Evolutionary conservation across 352 stramenopile genomes (phyloP), one percentile per base, ranked within the genome.

Genomic region (Globisporangium cylindrosporum): DNA sequence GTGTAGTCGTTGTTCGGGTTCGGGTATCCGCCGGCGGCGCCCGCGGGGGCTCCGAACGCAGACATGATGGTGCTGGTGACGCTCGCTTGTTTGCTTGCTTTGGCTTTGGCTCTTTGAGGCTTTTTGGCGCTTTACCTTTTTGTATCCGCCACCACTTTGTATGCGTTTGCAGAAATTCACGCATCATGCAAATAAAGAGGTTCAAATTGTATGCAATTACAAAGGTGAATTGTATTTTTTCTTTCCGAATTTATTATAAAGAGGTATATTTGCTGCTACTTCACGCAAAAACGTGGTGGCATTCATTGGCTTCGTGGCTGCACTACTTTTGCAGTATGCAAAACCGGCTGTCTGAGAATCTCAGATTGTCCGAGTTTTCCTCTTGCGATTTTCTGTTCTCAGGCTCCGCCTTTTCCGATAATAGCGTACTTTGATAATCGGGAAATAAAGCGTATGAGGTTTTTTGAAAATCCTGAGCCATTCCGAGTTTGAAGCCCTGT

Each of bases 1-100:
- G 80, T 86, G 72, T 92, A 94, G 73, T 94, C 87, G 67, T 78
- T 82, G 74, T 93, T 90, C 27, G 84, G 82, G 74, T 93, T 93
- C 27, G 82, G 51, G 69, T 91, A 91, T 46, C 73, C 79, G 53
- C 73, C 82, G 15, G 67, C 80, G 8, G 71, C 67, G 63, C 77
- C 74, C 49, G 76, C 78, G 20, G 82, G 66, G 51, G 81, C 77
- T 41, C 79, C 81, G 69, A 90, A 90, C 29, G 80, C 75, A 68
- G 69, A 71, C 72, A 78, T 78, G 15, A 12, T 32, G 43, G 4
- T 20, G 38, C 38, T 32, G 14, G 27, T 29, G 51, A 22, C 22
- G 29, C 22, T 62, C 34, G 22, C 24, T 64, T 24, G 29, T 12
- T 14, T 58, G 8, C 34, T 14, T 34, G 25, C 53, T 59, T 59